Percentiles rank a stretch among this genome's conserved stretches.
phyloP scores from a whole-genome alignment of 768 basidiomycete species.

The Tremella fuciformis region DNA sequence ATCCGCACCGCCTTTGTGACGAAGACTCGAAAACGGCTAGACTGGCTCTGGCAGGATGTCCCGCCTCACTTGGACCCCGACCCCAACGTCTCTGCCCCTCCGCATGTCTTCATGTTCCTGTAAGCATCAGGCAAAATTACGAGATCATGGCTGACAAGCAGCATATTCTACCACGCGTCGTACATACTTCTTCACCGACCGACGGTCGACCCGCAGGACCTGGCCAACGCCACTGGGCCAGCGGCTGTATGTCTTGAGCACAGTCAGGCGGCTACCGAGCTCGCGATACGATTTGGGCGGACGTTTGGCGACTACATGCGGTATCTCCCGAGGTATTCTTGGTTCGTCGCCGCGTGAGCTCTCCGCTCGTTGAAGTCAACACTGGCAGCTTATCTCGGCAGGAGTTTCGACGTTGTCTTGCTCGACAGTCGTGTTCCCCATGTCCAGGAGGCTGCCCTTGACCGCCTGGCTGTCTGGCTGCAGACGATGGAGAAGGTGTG shows the following conservation, averaged over 20 bases:
- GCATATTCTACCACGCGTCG: constrained; percentile 19
- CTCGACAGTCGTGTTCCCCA: neutral
- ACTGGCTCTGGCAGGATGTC: constrained; percentile 13
- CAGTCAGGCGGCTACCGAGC: constrained; percentile 5
- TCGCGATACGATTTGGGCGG: constrained; percentile 11
- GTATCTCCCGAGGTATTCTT: constrained; percentile 15
- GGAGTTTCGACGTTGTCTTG: constrained; percentile 16
- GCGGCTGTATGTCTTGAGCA: constrained; percentile 12
- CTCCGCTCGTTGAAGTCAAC: too few species aligned
- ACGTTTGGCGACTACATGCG: constrained; percentile 15
- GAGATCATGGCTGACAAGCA: too few species aligned
- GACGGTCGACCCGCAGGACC: neutral
- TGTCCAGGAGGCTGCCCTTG: constrained; percentile 9
- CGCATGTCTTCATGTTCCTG: constrained; percentile 18
- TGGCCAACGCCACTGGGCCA: constrained; percentile 5
- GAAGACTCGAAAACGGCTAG: constrained; percentile 5
- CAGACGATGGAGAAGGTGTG: constrained; percentile 11
- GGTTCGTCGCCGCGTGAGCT: constrained; percentile 17
- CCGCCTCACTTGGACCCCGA: constrained; percentile 4
- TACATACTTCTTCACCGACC: constrained; percentile 19
- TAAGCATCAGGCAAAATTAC: neutral
- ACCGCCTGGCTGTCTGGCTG: constrained; percentile 10
- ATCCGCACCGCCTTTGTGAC: constrained; percentile 9
- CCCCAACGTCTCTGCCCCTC: constrained; percentile 8
- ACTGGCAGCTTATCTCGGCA: neutral